Evolutionary conservation across 2,329 filamentous ascomycete genomes (phyloP).

Genomic region (Microthyrium microscopicum): DNA sequence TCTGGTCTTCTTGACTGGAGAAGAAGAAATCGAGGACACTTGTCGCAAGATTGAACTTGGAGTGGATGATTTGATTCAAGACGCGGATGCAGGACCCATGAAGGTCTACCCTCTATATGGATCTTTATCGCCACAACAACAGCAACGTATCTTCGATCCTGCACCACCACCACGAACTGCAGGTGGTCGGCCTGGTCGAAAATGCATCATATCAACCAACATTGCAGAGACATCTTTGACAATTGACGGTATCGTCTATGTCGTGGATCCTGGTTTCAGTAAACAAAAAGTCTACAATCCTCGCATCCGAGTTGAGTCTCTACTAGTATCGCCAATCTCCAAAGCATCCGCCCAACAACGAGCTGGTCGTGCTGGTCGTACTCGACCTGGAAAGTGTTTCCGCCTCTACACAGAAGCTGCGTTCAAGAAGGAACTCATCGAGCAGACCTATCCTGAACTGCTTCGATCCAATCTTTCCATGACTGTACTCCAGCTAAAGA

Average conservation of each 20-base stretch:
- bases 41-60: slow-evolving; percentile 83
- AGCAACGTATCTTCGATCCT: slow-evolving; percentile 88
- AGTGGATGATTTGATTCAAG: slow-evolving; percentile 76
- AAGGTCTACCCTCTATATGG: slow-evolving; percentile 89
- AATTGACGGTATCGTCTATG: slow-evolving; percentile 97
- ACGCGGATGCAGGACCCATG: slow-evolving; percentile 80
- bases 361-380: slow-evolving; percentile 98
- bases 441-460: slow-evolving; percentile 93
- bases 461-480: slow-evolving; percentile 86
- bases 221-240: slow-evolving; percentile 96
- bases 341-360: slow-evolving; percentile 95
- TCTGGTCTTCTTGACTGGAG: slow-evolving; percentile 85
- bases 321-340: slow-evolving; percentile 94
- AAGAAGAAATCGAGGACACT: slow-evolving; percentile 96
- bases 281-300: slow-evolving; percentile 99
- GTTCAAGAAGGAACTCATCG: slow-evolving; percentile 95
- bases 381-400: slow-evolving; percentile 95
- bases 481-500: slow-evolving; percentile 92
- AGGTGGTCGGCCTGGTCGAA: slow-evolving; percentile 76
- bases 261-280: slow-evolving; percentile 97
- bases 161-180: slow-evolving; percentile 56
- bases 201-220: slow-evolving; percentile 88
- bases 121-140: slow-evolving; percentile 76
- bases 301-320: slow-evolving; percentile 84
- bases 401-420: slow-evolving; percentile 86